phyloP scores from a whole-genome alignment of 75 land plant genomes.

The Pinus albicaulis region DNA sequence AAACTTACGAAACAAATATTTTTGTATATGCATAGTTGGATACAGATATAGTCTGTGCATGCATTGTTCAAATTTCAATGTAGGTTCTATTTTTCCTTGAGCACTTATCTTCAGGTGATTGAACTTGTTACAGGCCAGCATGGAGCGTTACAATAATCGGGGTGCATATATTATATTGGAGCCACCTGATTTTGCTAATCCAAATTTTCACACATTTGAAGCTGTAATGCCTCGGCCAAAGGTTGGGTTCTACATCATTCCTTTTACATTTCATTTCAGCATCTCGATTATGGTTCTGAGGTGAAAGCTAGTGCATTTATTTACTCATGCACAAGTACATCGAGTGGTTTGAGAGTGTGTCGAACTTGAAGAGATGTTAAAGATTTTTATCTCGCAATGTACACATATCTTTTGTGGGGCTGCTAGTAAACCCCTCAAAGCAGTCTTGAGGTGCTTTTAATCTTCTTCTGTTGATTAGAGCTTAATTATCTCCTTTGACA shows the following conservation, averaged over 20 bases:
- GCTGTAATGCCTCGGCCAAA: slow-evolving; percentile 84
- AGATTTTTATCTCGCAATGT: not conserved
- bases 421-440: not conserved
- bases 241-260: slow-evolving; percentile 25
- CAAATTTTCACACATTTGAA: slow-evolving; percentile 65
- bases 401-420: not conserved
- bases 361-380: not conserved
- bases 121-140: slow-evolving; percentile 50
- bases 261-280: slow-evolving; percentile 3
- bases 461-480: not conserved
- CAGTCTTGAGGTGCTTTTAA: not conserved
- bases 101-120: not conserved
- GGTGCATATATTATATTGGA: slow-evolving; percentile 84
- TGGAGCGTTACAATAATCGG: slow-evolving; percentile 66
- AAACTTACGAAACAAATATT: not conserved
- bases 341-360: too few relatives aligned
- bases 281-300: not conserved
- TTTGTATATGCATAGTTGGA: not conserved
- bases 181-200: slow-evolving; percentile 66
- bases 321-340: not conserved
- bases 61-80: not conserved
- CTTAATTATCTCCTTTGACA: slow-evolving; percentile 1
- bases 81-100: not conserved
- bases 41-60: not conserved
- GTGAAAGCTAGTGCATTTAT: not conserved